A percentile compares a stretch with the other conserved stretches of the same genome.
Evolutionary conservation across 805 yeast genomes (phyloP).

Genomic region (Lipomyces anomalus): DNA sequence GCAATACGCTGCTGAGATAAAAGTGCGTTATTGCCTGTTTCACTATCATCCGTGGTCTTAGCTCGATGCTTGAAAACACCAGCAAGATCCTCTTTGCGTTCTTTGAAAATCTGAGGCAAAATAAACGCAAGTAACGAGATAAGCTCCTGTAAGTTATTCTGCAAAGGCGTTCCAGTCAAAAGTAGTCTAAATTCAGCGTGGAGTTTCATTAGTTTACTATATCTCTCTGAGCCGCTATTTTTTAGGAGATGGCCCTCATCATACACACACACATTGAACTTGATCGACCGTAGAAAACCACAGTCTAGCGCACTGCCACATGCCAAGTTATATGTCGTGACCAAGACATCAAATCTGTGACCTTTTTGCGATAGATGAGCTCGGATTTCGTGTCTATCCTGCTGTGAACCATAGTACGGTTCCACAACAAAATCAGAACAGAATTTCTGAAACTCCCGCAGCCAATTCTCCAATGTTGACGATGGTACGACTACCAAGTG

Average conservation of each 20-base stretch:
- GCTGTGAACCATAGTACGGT: conserved; percentile 88
- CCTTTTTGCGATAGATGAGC: conserved; percentile 53
- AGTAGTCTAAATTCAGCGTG: conserved; percentile 78
- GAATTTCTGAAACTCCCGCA: conserved; percentile 85
- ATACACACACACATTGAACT: conserved; percentile 82
- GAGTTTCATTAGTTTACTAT: conserved; percentile 76
- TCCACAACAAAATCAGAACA: conserved; percentile 75
- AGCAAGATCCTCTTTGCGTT: conserved; percentile 74
- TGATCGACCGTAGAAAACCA: conserved; percentile 64
- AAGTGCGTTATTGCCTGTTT: conserved; percentile 61
- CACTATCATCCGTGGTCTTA: conserved; percentile 49
- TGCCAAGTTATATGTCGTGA: conserved; percentile 90
- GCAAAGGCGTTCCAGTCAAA: conserved; percentile 95
- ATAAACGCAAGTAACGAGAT: conserved; percentile 88
- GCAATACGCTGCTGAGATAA: conserved; percentile 85
- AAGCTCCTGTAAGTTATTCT: conserved; percentile 83
- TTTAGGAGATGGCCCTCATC: conserved; percentile 98
- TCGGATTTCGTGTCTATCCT: conserved; percentile 79
- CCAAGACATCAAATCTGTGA: conserved; percentile 72
- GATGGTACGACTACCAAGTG: conserved; percentile 94
- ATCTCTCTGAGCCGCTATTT: conserved; percentile 82
- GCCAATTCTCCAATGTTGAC: conserved; percentile 95
- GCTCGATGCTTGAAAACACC: conserved; percentile 84
- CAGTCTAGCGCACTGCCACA: conserved; percentile 80
- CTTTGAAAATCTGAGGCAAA: conserved; percentile 73